Conservation (phyloP, 1,284 basidiomycete species). For the Trichosporon ovoides region DNA sequence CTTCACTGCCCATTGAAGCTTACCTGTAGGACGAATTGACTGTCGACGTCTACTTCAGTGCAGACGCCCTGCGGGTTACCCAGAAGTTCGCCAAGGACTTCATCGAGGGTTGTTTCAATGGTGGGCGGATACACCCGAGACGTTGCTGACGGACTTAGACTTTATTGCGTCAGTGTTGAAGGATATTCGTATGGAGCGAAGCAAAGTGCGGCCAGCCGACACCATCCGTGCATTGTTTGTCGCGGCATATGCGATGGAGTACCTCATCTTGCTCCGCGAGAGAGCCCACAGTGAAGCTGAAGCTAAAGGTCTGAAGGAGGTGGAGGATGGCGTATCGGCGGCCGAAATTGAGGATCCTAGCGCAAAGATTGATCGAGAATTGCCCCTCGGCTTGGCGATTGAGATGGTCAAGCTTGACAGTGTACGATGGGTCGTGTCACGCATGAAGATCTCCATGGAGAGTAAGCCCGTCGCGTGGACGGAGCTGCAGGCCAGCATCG, state of each 20-base stretch:
- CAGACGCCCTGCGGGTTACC: slow-evolving; percentile 63
- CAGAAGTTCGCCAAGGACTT: slow-evolving; percentile 67
- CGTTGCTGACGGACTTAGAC: slow-evolving; percentile 51
- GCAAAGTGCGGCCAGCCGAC: slow-evolving; percentile 84
- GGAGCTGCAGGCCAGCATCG: slow-evolving; percentile 89
- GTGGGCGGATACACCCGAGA: slow-evolving; percentile 57
- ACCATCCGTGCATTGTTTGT: slow-evolving; percentile 76
- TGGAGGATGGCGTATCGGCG: slow-evolving; percentile 3
- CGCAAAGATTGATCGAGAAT: slow-evolving; percentile 32
- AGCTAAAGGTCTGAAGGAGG: slow-evolving; percentile 11
- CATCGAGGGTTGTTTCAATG: slow-evolving; percentile 75
- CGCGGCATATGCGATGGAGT: slow-evolving; percentile 81
- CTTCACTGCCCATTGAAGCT: not conserved
- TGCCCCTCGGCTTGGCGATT: slow-evolving; percentile 67
- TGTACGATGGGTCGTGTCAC: slow-evolving; percentile 78
- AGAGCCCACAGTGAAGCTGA: slow-evolving; percentile 13
- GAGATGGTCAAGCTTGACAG: slow-evolving; percentile 78
- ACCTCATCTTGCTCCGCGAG: slow-evolving; percentile 61
- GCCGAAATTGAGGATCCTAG: slow-evolving; percentile 24
- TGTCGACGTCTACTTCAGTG: slow-evolving; percentile 51
- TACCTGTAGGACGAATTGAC: slow-evolving; percentile 52
- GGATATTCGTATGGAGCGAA: slow-evolving; percentile 83
- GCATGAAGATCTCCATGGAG: slow-evolving; percentile 82
- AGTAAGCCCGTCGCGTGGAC: slow-evolving; percentile 89
- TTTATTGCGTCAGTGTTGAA: slow-evolving; percentile 78